These are phyloP conservation scores for Aphanomyces cochlioides DNA, from an alignment of 352 stramenopile species.

Conservation along the genomic window DNA sequence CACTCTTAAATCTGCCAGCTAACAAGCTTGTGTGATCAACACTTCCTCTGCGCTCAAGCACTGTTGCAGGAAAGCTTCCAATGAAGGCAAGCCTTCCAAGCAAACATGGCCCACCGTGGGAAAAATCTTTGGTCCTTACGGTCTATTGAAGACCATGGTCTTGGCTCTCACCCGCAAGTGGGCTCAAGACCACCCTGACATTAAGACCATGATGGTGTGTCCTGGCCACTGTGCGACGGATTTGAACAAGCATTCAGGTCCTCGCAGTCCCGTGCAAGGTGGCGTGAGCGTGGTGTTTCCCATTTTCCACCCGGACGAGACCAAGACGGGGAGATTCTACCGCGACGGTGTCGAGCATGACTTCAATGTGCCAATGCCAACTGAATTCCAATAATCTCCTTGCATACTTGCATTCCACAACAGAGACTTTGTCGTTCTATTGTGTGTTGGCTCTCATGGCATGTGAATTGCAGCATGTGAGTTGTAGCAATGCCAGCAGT, in stretches of 20 bases:
- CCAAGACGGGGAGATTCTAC: conserved; percentile 9
- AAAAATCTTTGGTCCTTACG: conserved; percentile 2
- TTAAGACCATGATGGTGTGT: conserved; percentile 5
- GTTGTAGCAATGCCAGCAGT: no score
- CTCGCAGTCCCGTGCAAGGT: not conserved
- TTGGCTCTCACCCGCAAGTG: conserved; percentile 1
- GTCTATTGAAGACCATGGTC: not conserved
- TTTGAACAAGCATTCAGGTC: not conserved
- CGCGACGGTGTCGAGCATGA: not conserved
- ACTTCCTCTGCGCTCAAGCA: no score
- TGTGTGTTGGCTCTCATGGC: no score
- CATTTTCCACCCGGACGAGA: not conserved
- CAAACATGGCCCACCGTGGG: not conserved
- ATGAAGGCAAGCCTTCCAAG: not conserved
- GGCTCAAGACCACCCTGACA: not conserved
- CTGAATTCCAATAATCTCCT: no score
- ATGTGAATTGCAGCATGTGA: no score
- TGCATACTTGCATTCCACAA: no score
- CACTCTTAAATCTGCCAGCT: no score
- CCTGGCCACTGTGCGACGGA: conserved; percentile 13
- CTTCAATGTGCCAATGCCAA: no score
- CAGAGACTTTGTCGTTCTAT: no score
- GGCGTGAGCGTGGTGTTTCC: conserved; percentile 5
- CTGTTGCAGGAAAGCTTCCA: not conserved
- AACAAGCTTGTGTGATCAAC: no score